Percentiles rank a stretch among this genome's conserved stretches.
Evolutionary conservation across 345 rosid species (phyloP).

Genomic region (Limnanthes douglasii): DNA sequence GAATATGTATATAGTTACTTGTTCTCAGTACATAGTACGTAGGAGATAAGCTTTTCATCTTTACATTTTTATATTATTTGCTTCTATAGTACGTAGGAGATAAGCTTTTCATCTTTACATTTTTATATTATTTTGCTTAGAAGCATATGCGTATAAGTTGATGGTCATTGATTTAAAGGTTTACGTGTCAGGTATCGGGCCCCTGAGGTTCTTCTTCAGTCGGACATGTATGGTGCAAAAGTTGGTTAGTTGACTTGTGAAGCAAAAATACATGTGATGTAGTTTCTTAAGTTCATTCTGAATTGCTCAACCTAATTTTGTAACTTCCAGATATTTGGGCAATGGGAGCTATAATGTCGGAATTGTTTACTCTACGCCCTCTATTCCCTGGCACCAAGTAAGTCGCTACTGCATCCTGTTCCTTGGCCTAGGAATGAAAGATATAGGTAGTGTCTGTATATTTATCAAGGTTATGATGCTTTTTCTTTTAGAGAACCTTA

Average conservation of each 20-base stretch:
- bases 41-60: too few relatives aligned
- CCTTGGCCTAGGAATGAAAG: too few relatives aligned
- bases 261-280: too few relatives aligned
- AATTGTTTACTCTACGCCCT: slow-evolving; percentile 43
- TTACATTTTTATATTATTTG: too few relatives aligned
- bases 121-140: neutral
- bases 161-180: neutral
- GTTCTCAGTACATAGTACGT: neutral
- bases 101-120: too few relatives aligned
- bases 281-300: too few relatives aligned
- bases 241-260: slow-evolving; percentile 51
- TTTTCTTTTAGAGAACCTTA: too few relatives aligned
- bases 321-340: slow-evolving; percentile 95
- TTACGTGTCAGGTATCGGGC: slow-evolving; percentile 75
- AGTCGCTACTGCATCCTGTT: too few relatives aligned
- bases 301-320: too few relatives aligned
- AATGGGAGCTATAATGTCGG: slow-evolving; percentile 83
- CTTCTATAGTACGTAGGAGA: too few relatives aligned
- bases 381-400: slow-evolving; percentile 64
- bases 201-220: slow-evolving; percentile 94
- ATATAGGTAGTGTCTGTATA: neutral
- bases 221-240: slow-evolving; percentile 53
- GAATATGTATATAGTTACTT: neutral
- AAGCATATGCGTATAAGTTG: neutral
- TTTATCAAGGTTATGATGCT: neutral